Conservation (phyloP, 2,329 filamentous ascomycete genomes). For the Fusarium stilboides region DNA sequence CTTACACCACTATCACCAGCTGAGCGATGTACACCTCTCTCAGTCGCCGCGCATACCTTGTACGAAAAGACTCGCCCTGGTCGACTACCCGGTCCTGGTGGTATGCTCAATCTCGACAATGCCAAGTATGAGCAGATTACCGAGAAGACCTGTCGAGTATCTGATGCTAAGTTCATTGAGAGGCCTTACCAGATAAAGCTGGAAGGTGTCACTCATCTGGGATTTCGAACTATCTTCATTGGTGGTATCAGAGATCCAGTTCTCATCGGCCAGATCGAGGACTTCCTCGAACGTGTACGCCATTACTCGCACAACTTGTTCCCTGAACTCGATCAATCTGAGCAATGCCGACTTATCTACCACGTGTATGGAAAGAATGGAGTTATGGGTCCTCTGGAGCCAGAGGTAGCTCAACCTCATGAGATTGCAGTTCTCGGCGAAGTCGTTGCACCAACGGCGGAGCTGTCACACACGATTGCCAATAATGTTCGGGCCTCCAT, state of each 20-base stretch:
- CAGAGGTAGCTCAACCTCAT: slow-evolving; percentile 44
- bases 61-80: slow-evolving; percentile 69
- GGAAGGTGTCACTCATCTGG: slow-evolving; percentile 61
- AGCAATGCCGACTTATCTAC: slow-evolving; percentile 59
- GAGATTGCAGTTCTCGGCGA: slow-evolving; percentile 65
- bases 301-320: slow-evolving; percentile 43
- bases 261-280: slow-evolving; percentile 59
- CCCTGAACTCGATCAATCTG: slow-evolving; percentile 40
- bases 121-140: slow-evolving; percentile 59
- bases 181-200: slow-evolving; percentile 64
- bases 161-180: slow-evolving; percentile 56
- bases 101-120: slow-evolving; percentile 58
- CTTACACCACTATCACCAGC: slow-evolving; percentile 58
- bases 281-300: slow-evolving; percentile 52
- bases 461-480: slow-evolving; percentile 59
- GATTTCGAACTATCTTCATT: slow-evolving; percentile 63
- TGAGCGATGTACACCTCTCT: slow-evolving; percentile 61
- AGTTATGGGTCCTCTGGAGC: slow-evolving; percentile 53
- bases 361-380: slow-evolving; percentile 62
- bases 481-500: slow-evolving; percentile 58
- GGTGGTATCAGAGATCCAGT: slow-evolving; percentile 64
- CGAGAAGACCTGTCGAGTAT: slow-evolving; percentile 56
- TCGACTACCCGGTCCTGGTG: slow-evolving; percentile 64
- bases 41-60: slow-evolving; percentile 66
- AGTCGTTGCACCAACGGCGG: slow-evolving; percentile 60